A percentile compares a stretch with the other conserved stretches of the same genome.
Conservation (phyloP, 306 rosid genomes). For the Citrullus mucosospermus region DNA sequence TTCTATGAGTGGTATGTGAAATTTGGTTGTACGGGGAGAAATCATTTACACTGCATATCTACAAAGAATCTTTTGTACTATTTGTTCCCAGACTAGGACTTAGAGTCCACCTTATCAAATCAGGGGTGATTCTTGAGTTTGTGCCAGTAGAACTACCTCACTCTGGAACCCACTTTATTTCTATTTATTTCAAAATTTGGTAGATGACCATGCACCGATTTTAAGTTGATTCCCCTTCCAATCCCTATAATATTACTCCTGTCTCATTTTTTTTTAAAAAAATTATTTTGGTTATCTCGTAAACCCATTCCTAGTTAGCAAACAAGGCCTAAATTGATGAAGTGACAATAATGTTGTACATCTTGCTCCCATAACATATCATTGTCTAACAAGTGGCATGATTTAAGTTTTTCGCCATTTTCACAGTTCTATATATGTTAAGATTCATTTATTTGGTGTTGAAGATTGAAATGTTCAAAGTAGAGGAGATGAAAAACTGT, state of each 20-base stretch:
- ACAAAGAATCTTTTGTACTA: not conserved
- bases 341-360: not conserved
- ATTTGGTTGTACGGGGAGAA: not conserved
- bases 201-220: not conserved
- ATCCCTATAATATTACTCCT: not conserved
- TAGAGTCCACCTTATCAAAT: not conserved
- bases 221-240: not conserved
- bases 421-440: not conserved
- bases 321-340: not conserved
- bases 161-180: not conserved
- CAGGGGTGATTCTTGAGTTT: not conserved
- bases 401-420: not conserved
- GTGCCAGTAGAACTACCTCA: not conserved
- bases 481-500: constrained; percentile 64
- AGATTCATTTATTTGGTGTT: constrained; percentile 16
- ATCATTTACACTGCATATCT: not conserved
- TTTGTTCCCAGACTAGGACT: not conserved
- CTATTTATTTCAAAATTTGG: not conserved
- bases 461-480: constrained; percentile 52
- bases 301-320: not conserved
- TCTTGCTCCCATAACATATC: not conserved
- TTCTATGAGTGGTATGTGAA: not conserved
- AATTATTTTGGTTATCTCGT: not conserved
- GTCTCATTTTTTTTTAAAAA: not conserved
- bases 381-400: not conserved